Base-by-base conservation (phyloP, 1,139 yeast species). In the Ogataea hybrid region DNA sequence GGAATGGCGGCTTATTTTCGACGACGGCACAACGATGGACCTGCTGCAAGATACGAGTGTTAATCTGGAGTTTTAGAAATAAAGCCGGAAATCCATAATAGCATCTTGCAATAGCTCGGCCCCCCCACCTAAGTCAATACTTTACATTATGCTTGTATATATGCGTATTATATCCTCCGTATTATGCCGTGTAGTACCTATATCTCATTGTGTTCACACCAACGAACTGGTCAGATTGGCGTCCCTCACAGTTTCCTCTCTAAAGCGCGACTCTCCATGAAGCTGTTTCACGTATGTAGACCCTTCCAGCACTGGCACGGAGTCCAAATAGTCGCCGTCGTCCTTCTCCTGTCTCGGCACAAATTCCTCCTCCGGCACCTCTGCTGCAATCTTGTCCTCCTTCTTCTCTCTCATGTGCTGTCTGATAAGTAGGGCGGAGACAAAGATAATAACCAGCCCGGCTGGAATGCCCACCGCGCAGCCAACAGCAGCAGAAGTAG, bases 1-100 rank as follows among this genome's bases (percentile, higher is more conserved):
- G 40, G 77, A 75, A 48, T 83, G 87, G 81, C 64, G 69, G 34
- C 69, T 84, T 52, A 67, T 67, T 21, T 70, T 73, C 21, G 56
- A 51, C 12, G 73, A 67, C 41, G 71, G 61, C 10, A 59, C 68
- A 18, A 60, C 61, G 36, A 61, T 75, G 41, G 84, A 84, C 56
- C 69, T 84, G 50, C 63, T 75, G 44, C 64, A 62, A 42, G 86
- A 81, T 57, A 64, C 71, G 2, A 65, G 75, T 22, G 66, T 75
- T 33, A 70, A 71, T 23, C 47, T 61, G 33, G 45, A 48, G 23
- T 45, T 56, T 25, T 54, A 35, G 20, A 5, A 14, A 17, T 16
- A 15, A 27, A 25, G 15, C 16, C 18, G 8, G 18, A 12, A 11
- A 12, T 6, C 2, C 35, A 21, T 22, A 15, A 18, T 6, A 6